A percentile compares a stretch with the other conserved stretches of the same genome.
phyloP scores from a whole-genome alignment of 2,329 filamentous ascomycete genomes.

The Geosmithia putterillii region DNA sequence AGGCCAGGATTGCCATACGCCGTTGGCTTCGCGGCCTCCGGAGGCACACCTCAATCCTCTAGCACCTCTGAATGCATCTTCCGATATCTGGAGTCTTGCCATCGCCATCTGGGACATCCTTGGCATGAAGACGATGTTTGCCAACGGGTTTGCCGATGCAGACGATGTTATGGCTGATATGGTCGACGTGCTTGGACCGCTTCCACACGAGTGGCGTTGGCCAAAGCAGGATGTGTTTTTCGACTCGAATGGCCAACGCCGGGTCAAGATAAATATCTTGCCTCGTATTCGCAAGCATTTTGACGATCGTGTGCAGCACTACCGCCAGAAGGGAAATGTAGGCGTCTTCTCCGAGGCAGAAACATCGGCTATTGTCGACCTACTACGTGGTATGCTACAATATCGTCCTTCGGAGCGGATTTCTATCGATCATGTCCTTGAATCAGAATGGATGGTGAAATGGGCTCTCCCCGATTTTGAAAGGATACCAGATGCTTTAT shows the following conservation, averaged over 20 bases:
- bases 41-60: constrained; percentile 19
- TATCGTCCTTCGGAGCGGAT: constrained; percentile 7
- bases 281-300: neutral
- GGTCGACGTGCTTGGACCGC: constrained; percentile 7
- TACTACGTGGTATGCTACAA: constrained; percentile 4
- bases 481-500: too few species aligned
- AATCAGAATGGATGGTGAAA: constrained; percentile 19
- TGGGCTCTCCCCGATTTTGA: constrained; percentile 9
- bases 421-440: constrained; percentile 14
- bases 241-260: neutral
- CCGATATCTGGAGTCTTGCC: constrained; percentile 26
- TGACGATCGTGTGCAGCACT: constrained; percentile 2
- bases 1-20: constrained; percentile 14
- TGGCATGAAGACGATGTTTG: constrained; percentile 6
- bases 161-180: constrained; percentile 7
- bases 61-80: constrained; percentile 16
- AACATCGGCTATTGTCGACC: constrained; percentile 1
- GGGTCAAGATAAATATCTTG: too few species aligned
- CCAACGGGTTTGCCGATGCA: constrained; percentile 1
- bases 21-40: constrained; percentile 15
- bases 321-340: neutral
- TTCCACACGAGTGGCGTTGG: constrained; percentile 9
- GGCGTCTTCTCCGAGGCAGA: constrained; percentile 6
- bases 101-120: constrained; percentile 22
- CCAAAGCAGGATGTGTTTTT: constrained; percentile 2